Evolutionary conservation across 2,329 filamentous ascomycete species (phyloP).

Genomic region (Huntiella savannae): DNA sequence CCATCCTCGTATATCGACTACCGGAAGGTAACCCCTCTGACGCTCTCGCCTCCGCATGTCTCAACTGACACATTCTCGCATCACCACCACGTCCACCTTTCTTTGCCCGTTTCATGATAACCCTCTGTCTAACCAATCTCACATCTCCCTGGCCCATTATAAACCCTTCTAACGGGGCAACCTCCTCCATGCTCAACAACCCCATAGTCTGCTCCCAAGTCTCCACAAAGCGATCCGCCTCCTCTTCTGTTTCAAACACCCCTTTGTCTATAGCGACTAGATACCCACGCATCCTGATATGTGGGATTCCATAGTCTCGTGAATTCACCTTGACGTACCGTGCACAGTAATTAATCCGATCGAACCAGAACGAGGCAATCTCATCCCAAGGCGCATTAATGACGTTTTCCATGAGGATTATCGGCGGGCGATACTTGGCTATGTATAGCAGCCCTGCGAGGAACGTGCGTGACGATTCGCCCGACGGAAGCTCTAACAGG

Average conservation of each 20-base stretch:
- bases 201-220: slow-evolving; percentile 26
- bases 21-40: slow-evolving; percentile 24
- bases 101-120: slow-evolving; percentile 23
- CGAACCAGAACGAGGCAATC: slow-evolving; percentile 24
- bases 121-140: slow-evolving; percentile 30
- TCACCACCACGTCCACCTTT: slow-evolving; percentile 17
- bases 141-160: slow-evolving; percentile 36
- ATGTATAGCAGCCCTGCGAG: slow-evolving; percentile 39
- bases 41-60: slow-evolving; percentile 38
- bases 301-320: slow-evolving; percentile 55
- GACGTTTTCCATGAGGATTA: slow-evolving; percentile 60
- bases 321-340: slow-evolving; percentile 36
- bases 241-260: slow-evolving; percentile 17
- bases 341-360: slow-evolving; percentile 35
- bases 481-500: slow-evolving; percentile 38
- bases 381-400: slow-evolving; percentile 36
- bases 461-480: slow-evolving; percentile 49
- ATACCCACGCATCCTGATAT: slow-evolving; percentile 44
- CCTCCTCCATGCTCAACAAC: slow-evolving; percentile 30
- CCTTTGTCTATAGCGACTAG: slow-evolving; percentile 32
- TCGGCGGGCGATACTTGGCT: slow-evolving; percentile 32
- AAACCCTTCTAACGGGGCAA: slow-evolving; percentile 42
- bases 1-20: slow-evolving; percentile 41
- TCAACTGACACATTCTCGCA: slow-evolving; percentile 38
- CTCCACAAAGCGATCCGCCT: slow-evolving; percentile 15